phyloP scores from a whole-genome alignment of 2,329 filamentous ascomycete genomes.

The Alternaria hordeiaustralica region DNA sequence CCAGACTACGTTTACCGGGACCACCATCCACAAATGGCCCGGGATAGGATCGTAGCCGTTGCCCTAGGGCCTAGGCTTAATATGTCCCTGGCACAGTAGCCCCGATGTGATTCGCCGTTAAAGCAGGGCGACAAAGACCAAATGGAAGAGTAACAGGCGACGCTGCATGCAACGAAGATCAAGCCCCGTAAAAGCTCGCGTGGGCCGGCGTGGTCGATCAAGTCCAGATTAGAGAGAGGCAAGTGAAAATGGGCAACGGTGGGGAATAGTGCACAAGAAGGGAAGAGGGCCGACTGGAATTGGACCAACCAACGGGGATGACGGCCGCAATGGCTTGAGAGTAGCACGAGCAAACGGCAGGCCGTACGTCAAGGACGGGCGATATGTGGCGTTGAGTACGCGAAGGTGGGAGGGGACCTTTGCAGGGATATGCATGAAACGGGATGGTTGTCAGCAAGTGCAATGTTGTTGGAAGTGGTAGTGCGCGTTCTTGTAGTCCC shows the following conservation, averaged over 20 bases:
- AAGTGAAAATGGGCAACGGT: slow-evolving; percentile 38
- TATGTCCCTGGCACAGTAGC: slow-evolving; percentile 41
- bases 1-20: slow-evolving; percentile 37
- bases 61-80: slow-evolving; percentile 41
- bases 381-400: slow-evolving; percentile 46
- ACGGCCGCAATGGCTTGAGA: slow-evolving; percentile 37
- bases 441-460: slow-evolving; percentile 40
- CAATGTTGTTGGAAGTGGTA: slow-evolving; percentile 29
- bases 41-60: slow-evolving; percentile 41
- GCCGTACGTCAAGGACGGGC: slow-evolving; percentile 43
- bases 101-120: slow-evolving; percentile 45
- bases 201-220: slow-evolving; percentile 44
- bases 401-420: slow-evolving; percentile 36
- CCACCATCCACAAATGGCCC: slow-evolving; percentile 46
- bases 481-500: slow-evolving; percentile 40
- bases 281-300: slow-evolving; percentile 44
- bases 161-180: slow-evolving; percentile 45
- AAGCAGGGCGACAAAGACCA: slow-evolving; percentile 41
- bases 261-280: slow-evolving; percentile 46
- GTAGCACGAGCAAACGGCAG: slow-evolving; percentile 43
- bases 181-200: slow-evolving; percentile 44
- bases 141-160: slow-evolving; percentile 36
- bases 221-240: slow-evolving; percentile 37
- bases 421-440: slow-evolving; percentile 47
- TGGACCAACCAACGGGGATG: slow-evolving; percentile 43